phyloP scores from a whole-genome alignment of 345 rosid species.

The Eucalyptus pauciflora region DNA sequence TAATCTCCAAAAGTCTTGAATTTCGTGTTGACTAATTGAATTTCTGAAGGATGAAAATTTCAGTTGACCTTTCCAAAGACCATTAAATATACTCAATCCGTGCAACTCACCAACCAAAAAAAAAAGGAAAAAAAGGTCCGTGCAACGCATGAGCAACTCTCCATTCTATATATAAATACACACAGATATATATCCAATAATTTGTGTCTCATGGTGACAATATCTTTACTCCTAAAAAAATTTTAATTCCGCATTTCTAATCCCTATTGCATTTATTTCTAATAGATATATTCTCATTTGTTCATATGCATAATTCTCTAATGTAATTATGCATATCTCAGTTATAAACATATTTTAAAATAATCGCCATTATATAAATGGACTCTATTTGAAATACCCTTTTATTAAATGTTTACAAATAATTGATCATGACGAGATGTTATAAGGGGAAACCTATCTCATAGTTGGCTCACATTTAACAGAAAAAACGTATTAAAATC shows the following conservation, averaged over 20 bases:
- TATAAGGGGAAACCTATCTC: background rate
- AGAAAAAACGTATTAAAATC: background rate
- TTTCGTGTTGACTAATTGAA: background rate
- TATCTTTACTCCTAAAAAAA: background rate
- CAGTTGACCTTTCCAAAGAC: background rate
- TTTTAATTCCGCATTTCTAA: background rate
- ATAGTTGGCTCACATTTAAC: background rate
- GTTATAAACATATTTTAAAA: background rate
- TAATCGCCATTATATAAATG: background rate
- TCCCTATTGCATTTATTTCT: background rate
- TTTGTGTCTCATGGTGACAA: background rate
- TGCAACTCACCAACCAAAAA: too few relatives aligned
- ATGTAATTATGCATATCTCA: background rate
- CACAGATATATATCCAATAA: background rate
- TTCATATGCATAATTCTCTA: background rate
- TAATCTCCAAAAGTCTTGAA: background rate
- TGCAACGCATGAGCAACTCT: background rate
- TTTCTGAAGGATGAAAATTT: background rate
- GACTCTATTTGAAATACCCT: background rate
- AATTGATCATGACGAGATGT: background rate
- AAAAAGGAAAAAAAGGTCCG: background rate
- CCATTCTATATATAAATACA: background rate
- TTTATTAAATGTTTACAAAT: background rate
- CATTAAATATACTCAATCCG: background rate
- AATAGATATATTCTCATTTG: background rate